These are phyloP conservation scores for Trifolium subterraneum DNA, from an alignment of 306 rosid genomes.

Conservation along the genomic window DNA sequence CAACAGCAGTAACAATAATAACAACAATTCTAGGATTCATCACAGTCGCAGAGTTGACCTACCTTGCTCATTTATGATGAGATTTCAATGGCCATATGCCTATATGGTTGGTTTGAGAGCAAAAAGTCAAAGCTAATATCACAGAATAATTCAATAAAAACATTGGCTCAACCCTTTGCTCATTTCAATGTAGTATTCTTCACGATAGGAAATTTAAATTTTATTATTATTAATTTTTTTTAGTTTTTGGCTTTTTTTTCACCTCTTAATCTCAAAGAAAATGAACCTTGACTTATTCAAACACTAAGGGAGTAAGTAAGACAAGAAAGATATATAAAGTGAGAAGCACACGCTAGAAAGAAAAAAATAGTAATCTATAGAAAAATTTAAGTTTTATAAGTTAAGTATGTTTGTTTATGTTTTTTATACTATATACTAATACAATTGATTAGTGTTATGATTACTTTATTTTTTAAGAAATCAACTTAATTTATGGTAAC, in stretches of 20 bases:
- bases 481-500: background rate
- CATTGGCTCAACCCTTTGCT: constrained; percentile 23
- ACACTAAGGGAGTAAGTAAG: constrained; percentile 1
- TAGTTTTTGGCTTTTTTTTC: background rate
- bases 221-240: background rate
- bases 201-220: background rate
- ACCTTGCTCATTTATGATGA: constrained; percentile 47
- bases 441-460: background rate
- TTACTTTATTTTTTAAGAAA: background rate
- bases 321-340: constrained; percentile 4
- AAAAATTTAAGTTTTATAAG: background rate
- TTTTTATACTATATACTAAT: background rate
- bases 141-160: constrained; percentile 1
- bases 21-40: constrained; percentile 52
- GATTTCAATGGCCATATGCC: constrained; percentile 21
- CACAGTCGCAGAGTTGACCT: constrained; percentile 65
- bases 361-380: background rate
- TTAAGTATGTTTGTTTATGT: background rate
- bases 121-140: constrained; percentile 47
- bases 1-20: background rate
- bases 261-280: background rate
- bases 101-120: constrained; percentile 31
- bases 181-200: constrained; percentile 33
- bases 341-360: background rate
- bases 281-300: constrained; percentile 9